Evolutionary conservation across 73 alveolate species (phyloP), one percentile per base, ranked within the genome.

Genomic region (Diophrys appendiculata): DNA sequence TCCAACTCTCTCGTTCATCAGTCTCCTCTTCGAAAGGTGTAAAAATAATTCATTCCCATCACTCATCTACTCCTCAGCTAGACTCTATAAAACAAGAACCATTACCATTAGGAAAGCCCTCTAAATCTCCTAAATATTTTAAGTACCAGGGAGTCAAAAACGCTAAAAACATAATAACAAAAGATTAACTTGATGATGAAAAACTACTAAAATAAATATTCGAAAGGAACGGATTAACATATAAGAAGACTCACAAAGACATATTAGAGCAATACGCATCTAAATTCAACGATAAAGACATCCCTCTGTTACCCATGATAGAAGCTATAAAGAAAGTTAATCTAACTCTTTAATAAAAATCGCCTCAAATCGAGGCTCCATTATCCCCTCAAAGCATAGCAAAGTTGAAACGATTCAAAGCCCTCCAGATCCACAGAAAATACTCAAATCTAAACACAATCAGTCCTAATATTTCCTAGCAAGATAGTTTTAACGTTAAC

Each of bases 1-100:
- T 1, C 54, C 69, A 67, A 68, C 54, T 72, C 30, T 32, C 25
- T 69, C 52, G 54, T 69, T 69, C 81, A 79, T 23, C 28, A 11
- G 2, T 23, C 30, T 8, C 65, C 24, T 52, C 65, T 52, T 11
- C 54, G 29, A 27, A 26, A 69, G 25, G n/a, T 22, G 26, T 64
- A 8, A n/a, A 64, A 25, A 26, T 27, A 68, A 29, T 14, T 26
- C 24, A 68, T 60, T 65, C 2, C 77, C 76, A 28, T 23, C 68
- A 3, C 71, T 73, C 24, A 52, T 72, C 24, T 54, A 2, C 65
- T 52, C 22, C 65, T 52, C 11, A 52, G 65, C 65, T 52, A 11
- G 65, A 52, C 65, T 52, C 65, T 52, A 13, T 11, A 22, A 52
- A 11, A 13, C 24, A 52, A 13, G 11, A 22, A 22, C 11, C 24